Evolutionary conservation across 1,284 basidiomycete species (phyloP), one percentile per base, ranked within the genome.

Genomic region (Cystobasidium slooffiae): DNA sequence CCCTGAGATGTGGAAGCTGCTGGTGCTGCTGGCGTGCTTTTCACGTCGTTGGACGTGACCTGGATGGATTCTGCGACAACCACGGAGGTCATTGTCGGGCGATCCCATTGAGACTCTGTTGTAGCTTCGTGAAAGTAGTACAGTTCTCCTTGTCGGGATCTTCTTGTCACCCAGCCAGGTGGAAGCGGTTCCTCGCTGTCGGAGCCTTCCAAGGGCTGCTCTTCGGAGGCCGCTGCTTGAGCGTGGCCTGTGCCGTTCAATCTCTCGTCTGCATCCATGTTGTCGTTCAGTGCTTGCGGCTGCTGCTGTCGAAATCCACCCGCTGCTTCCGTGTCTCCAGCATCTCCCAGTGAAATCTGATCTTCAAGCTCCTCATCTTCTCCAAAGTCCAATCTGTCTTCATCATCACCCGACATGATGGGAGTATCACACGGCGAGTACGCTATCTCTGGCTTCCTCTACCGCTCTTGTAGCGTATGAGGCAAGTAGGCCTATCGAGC

Each of bases 341-440:
- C 70, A 8, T 65, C 52, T 12, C 70, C 70, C 39, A 73, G 49
- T 39, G 62, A 65, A 51, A 73, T 73, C 62, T 65, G 59, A 41
- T 62, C 62, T 51, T 73, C 70, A 18, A 53, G 51, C 20, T 73
- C 70, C 20, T 73, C 70, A 18, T 73, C 70, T 59, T 73, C 70
- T 14, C 70, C 70, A 55, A 73, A 73, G 53, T 73, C 70, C 22
- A 73, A 61, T 14, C 70, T 46, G 55, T 73, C 70, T 55, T 73
- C 70, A 22, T 73, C 70, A 39, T 73, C 70, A 41, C 51, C 51
- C 52, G 49, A 72, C 69, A 64, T 63, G 7, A 10, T 53, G 43
- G 5, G 1, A 9, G 18, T n/a, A 41, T n/a, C 43, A 24, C 14
- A 58, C 8, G 44, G 44, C 52, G 56, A 68, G 41, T 9, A 43